Evolutionary conservation across 164 flowering plant genomes (phyloP), one percentile per base, ranked within the genome.

Genomic region (Cinnamomum chago): DNA sequence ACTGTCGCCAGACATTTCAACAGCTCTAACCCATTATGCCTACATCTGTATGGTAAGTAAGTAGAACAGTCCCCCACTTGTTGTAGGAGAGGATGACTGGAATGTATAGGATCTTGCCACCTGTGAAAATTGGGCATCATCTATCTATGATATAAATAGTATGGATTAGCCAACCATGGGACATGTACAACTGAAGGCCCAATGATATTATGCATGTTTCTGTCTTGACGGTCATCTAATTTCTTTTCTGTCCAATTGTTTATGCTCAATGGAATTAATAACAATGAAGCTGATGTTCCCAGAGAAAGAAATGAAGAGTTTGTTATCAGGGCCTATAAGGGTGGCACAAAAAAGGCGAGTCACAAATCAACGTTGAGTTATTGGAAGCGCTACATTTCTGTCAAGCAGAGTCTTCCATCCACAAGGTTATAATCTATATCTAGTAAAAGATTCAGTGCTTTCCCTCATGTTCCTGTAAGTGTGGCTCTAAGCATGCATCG

Each of bases 301-400:
- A 95, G 98, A 79, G 91, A 85, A 75, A 89, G 95, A 84, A 86
- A 78, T 74, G 98, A 93, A 79, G 98, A 95, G 81, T 95, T 89
- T 84, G 83, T 90, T 27, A 84, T 95, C 22, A 88, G 98, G 82
- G 89, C 98, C 66, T 95, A 86, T 71, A 87, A 79, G 75, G 89
- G 89, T 78, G 95, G 97, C 24, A 79, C 88, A 17, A 91, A 92
- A 76, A 94, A 89, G 80, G 97, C 93, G 55, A 84, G 86, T 76
- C 94, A 89, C 75, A 95, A 95, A 76, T 88, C 98, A 77, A 95
- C 95, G 67, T 79, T 90, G 80, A 85, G 78, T 73, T 93, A 84
- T 76, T 95, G 98, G 97, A 82, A 77, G 78, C 86, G 86, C 11
- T 95, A 93, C 81, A 88, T 93, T 47, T 88, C 92, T 73, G 92